phyloP scores from a whole-genome alignment of 139 green algal species.

The Prasinococcaceae sp. region DNA sequence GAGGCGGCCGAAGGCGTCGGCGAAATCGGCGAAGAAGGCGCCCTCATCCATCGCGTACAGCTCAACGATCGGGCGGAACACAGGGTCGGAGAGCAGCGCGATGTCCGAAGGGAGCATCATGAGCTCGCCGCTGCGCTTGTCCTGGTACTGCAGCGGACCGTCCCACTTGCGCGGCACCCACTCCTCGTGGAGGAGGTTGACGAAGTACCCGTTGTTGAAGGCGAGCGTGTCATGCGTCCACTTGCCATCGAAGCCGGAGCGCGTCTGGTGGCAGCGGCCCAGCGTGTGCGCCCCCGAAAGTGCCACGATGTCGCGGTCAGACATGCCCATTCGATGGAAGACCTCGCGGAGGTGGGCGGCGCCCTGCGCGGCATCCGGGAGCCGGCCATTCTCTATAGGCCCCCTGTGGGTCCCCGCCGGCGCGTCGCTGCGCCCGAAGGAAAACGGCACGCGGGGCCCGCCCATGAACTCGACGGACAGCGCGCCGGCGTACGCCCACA shows the following conservation, averaged over 20 bases:
- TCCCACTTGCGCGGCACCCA: conserved; percentile 16
- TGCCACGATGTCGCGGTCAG: conserved; percentile 33
- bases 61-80: conserved; percentile 25
- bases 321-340: conserved; percentile 31
- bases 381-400: conserved; percentile 11
- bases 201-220: conserved; percentile 40
- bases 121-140: conserved; percentile 13
- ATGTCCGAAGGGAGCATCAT: conserved; percentile 34
- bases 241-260: conserved; percentile 31
- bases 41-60: conserved; percentile 28
- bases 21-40: conserved; percentile 37
- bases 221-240: conserved; percentile 31
- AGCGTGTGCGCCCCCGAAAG: conserved; percentile 29
- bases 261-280: conserved; percentile 22
- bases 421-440: conserved; percentile 18
- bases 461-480: conserved; percentile 21
- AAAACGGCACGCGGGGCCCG: conserved; percentile 9
- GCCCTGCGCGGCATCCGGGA: conserved; percentile 16
- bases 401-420: background rate
- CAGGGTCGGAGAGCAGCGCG: conserved; percentile 22
- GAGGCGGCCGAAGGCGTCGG: conserved; percentile 16
- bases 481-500: conserved; percentile 24
- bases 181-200: conserved; percentile 11
- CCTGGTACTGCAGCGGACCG: conserved; percentile 12
- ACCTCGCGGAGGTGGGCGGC: conserved; percentile 30